Evolutionary conservation across 169 alveolate genomes (phyloP), one percentile per base, ranked within the genome.

Genomic region (Babesia ovis): DNA sequence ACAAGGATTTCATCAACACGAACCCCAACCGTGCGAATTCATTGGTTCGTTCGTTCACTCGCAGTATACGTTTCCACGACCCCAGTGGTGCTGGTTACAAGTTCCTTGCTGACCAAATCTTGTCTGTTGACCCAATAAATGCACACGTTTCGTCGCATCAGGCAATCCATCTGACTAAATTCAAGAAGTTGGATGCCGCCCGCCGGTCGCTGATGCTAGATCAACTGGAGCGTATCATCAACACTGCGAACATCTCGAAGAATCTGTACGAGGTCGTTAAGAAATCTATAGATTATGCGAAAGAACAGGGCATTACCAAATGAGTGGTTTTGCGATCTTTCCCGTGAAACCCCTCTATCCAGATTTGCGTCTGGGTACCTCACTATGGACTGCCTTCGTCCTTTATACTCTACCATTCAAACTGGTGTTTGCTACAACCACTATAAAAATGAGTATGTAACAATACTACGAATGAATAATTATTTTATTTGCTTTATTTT

Each of bases 31-130:
- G 82, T 27, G 83, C 84, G 66, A 89, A 87, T 76, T 84, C 94
- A 14, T 87, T 89, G 32, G 89, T 90, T 41, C 83, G 86, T 27
- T 83, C 91, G 39, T 92, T 92, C 82, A 71, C 94, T n/a, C n/a
- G 68, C 43, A 84, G 88, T 46, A 84, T 87, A 55, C 88, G 89
- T 27, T 85, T 84, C 79, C 92, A 90, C 76, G 62, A 82, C 56
- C 85, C 77, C 18, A 77, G 85, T 45, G 95, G 95, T 18, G 90
- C 77, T 32, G 95, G 95, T 39, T 92, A 92, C 83, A 77, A 77
- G 71, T 76, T 92, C 50, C 50, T 92, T 31, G 93, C 95, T 12
- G 95, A 92, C 53, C 77, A 83, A 39, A 85, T 92, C 14, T 70
- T 91, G 50, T 58, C 70, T 14, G 90, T 86, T 22, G 95, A 92